phyloP scores from a whole-genome alignment of 2,329 filamentous ascomycete species.

The Xylaria sp. region DNA sequence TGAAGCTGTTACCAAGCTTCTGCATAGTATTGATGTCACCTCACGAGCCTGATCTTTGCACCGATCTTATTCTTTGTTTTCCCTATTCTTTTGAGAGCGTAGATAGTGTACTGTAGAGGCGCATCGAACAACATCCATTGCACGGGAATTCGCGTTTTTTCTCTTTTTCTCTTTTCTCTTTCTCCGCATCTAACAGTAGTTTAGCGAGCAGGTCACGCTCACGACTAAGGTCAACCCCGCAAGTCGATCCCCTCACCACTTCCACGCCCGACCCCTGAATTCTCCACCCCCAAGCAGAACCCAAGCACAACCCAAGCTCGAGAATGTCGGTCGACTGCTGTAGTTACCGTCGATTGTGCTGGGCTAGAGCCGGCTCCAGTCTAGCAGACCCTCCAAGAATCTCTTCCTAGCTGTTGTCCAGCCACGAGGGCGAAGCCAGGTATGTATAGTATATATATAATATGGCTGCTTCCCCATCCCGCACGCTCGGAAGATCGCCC shows the following conservation, averaged over 20 bases:
- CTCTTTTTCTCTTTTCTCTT: neutral
- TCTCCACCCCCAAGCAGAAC: constrained; percentile 17
- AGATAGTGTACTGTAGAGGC: neutral
- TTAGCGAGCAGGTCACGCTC: constrained; percentile 5
- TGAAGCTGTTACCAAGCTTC: constrained; percentile 1
- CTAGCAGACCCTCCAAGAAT: constrained; percentile 10
- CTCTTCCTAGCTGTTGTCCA: no score
- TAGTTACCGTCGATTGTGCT: constrained; percentile 2
- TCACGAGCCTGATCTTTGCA: neutral
- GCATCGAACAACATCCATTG: neutral
- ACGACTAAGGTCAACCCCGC: constrained; percentile 21
- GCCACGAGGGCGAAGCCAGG: constrained; percentile 1
- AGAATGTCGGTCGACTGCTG: neutral
- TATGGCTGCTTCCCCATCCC: constrained; percentile 2
- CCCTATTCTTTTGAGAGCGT: neutral
- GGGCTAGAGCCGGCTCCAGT: constrained; percentile 6
- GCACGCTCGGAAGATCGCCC: constrained; percentile 15
- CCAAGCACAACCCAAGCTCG: neutral
- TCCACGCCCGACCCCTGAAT: constrained; percentile 13
- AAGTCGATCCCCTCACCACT: constrained; percentile 23
- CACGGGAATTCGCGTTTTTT: neutral
- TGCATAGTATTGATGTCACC: neutral
- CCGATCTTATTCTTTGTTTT: neutral
- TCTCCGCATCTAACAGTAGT: neutral
- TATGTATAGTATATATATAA: neutral